A percentile compares a stretch with the other conserved stretches of the same genome.
These are phyloP conservation scores for Jacaranda mimosifolia DNA, from an alignment of 257 asterid species.

Conservation along the genomic window DNA sequence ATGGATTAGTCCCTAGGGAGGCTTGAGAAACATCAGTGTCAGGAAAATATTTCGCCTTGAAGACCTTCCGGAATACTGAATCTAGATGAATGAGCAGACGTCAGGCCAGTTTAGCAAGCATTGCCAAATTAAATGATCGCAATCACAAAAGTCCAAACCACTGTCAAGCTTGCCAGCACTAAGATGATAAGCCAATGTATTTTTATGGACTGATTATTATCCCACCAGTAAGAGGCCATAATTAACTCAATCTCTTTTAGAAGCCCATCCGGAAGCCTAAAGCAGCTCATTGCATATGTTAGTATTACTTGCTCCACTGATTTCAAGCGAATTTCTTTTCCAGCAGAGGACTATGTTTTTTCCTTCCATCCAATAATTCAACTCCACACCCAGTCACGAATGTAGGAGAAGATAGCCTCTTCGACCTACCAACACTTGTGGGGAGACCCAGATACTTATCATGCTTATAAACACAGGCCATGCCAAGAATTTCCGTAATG, in stretches of 20 bases:
- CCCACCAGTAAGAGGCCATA: neutral
- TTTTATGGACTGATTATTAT: no score
- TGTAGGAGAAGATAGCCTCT: neutral
- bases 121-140: neutral
- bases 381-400: neutral
- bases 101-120: neutral
- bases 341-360: neutral
- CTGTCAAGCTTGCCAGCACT: neutral
- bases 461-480: no score
- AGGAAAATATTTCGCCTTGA: no score
- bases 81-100: no score
- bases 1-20: no score
- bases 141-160: neutral
- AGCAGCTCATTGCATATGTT: neutral
- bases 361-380: neutral
- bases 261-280: neutral
- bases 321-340: neutral
- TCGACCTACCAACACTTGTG: no score
- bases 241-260: neutral
- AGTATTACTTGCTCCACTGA: neutral
- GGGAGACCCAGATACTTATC: no score
- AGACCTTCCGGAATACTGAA: no score
- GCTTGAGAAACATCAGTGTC: no score
- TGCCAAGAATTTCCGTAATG: no score
- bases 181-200: neutral